Conservation (phyloP, 495 filamentous ascomycete species). For the Penicillium coprophilum region DNA sequence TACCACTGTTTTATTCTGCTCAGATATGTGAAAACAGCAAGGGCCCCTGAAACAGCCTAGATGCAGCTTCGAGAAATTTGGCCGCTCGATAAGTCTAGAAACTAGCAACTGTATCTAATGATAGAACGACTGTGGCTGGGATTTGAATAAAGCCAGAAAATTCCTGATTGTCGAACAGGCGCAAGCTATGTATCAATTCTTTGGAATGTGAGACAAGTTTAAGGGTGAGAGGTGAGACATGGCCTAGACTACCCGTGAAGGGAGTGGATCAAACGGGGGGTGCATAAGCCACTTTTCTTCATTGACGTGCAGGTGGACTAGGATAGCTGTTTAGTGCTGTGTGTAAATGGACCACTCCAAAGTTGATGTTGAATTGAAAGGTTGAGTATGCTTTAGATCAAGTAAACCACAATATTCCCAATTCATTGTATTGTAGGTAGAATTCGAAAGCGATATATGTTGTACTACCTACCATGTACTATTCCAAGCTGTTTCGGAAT, state of each 20-base stretch:
- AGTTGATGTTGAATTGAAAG: not conserved
- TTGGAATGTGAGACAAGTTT: conserved; percentile 6
- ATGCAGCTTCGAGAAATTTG: not conserved
- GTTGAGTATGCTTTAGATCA: not conserved
- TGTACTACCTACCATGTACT: not conserved
- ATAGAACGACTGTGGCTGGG: not conserved
- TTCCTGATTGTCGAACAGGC: not conserved
- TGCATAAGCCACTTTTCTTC: conserved; percentile 11
- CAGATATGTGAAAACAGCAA: not conserved
- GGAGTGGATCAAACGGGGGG: conserved; percentile 8
- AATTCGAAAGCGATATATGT: not conserved
- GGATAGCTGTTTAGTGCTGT: not conserved
- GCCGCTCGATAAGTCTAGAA: not conserved
- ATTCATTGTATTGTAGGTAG: not conserved
- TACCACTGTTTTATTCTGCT: not conserved
- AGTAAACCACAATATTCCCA: not conserved
- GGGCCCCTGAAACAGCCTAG: not conserved
- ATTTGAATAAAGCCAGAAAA: not conserved
- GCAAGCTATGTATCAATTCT: conserved; percentile 1
- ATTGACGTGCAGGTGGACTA: conserved; percentile 7
- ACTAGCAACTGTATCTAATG: not conserved
- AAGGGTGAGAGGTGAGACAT: conserved; percentile 8
- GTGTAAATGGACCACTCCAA: not conserved
- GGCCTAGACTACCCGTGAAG: conserved; percentile 1
- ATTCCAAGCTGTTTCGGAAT: not conserved